Evolutionary conservation across 2,329 filamentous ascomycete species (phyloP).

Genomic region (Sporothrix brasiliensis): DNA sequence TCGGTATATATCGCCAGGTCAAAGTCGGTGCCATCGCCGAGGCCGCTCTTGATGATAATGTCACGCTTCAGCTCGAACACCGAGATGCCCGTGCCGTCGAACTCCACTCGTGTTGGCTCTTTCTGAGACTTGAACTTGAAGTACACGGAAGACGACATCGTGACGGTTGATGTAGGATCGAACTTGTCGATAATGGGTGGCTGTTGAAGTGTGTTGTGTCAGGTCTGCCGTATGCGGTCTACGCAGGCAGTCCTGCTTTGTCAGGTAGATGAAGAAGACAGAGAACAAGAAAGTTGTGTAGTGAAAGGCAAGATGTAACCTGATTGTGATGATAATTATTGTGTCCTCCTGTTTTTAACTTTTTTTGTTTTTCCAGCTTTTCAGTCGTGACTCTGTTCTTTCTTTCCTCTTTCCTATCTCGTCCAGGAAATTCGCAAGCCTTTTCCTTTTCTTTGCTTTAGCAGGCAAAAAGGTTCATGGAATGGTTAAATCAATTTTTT

Average conservation of each 20-base stretch:
- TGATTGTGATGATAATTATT: constrained; percentile 9
- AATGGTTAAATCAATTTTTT: constrained; percentile 38
- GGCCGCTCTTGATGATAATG: constrained; percentile 90
- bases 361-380: constrained; percentile 5
- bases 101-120: constrained; percentile 90
- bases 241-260: constrained; percentile 20
- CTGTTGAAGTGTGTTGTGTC: neutral
- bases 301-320: neutral
- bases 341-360: constrained; percentile 29
- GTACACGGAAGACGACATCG: constrained; percentile 95
- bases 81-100: constrained; percentile 96
- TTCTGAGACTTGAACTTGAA: constrained; percentile 99
- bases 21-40: constrained; percentile 95
- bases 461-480: constrained; percentile 38
- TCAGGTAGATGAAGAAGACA: neutral
- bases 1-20: constrained; percentile 93
- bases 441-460: constrained; percentile 40
- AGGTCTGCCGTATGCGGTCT: constrained; percentile 26
- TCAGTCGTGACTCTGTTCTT: constrained; percentile 1
- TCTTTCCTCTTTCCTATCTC: constrained; percentile 20
- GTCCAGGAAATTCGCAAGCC: constrained; percentile 5
- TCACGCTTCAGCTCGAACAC: constrained; percentile 99
- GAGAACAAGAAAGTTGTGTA: constrained; percentile 9
- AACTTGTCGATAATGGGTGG: neutral
- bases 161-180: constrained; percentile 40